These are phyloP conservation scores for Lathyrus sativus DNA, from an alignment of 306 rosid species.

Conservation along the genomic window DNA sequence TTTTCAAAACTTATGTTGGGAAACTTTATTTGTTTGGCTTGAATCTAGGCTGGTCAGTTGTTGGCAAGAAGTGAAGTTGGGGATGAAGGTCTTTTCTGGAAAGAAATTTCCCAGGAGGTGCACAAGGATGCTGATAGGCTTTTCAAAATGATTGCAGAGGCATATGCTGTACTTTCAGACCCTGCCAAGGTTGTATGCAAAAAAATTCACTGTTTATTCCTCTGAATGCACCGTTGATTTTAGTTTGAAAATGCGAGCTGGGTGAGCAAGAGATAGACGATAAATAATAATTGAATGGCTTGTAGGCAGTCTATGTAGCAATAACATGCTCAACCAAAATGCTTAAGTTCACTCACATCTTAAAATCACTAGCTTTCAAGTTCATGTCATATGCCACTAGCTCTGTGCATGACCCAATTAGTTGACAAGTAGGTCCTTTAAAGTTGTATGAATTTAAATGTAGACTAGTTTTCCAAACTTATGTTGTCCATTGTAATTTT, in stretches of 20 bases:
- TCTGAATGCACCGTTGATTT: slow-evolving; percentile 19
- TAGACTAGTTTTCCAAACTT: slow-evolving; percentile 19
- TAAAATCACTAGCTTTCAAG: slow-evolving; percentile 15
- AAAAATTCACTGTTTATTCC: slow-evolving; percentile 31
- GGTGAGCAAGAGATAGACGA: slow-evolving; percentile 13
- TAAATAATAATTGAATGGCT: slow-evolving; percentile 7
- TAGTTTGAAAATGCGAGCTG: slow-evolving; percentile 10
- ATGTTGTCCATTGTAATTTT: neutral
- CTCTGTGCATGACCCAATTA: slow-evolving; percentile 29
- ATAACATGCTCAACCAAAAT: neutral
- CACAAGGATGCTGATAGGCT: slow-evolving; percentile 90
- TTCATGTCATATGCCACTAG: slow-evolving; percentile 17
- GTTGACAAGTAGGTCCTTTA: neutral
- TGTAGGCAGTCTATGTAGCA: neutral
- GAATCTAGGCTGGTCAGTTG: slow-evolving; percentile 83
- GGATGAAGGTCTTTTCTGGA: slow-evolving; percentile 82
- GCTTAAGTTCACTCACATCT: neutral
- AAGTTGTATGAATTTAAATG: slow-evolving; percentile 11
- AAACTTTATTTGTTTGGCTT: slow-evolving; percentile 28
- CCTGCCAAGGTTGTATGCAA: slow-evolving; percentile 58
- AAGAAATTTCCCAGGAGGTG: slow-evolving; percentile 77
- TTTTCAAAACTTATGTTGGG: slow-evolving; percentile 12
- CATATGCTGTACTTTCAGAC: slow-evolving; percentile 89
- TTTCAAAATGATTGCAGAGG: slow-evolving; percentile 95
- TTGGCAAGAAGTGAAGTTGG: slow-evolving; percentile 81